Percentiles rank a stretch among this genome's conserved stretches.
These are phyloP conservation scores for Pseudogymnoascus sp. DNA, from an alignment of 2,329 filamentous ascomycete species.

Conservation along the genomic window DNA sequence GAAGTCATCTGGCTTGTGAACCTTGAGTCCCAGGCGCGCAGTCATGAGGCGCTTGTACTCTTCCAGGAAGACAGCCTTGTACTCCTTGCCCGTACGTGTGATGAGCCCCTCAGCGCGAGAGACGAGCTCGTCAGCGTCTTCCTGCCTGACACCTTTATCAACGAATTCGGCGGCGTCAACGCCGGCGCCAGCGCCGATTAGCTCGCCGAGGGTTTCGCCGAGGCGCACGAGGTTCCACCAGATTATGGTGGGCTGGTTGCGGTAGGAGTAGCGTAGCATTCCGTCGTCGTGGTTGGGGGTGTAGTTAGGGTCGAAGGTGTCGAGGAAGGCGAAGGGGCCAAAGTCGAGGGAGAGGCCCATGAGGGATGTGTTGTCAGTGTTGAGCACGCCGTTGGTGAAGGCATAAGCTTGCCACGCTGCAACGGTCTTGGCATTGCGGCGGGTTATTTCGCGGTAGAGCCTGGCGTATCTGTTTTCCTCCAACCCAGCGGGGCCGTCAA, in stretches of 20 bases:
- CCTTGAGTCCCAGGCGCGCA: constrained; percentile 65
- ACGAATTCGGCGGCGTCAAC: constrained; percentile 68
- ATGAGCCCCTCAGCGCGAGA: constrained; percentile 79
- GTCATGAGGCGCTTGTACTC: constrained; percentile 87
- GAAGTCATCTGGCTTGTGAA: constrained; percentile 64
- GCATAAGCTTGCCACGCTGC: constrained; percentile 95
- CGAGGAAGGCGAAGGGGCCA: constrained; percentile 94
- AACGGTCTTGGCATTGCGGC: constrained; percentile 78
- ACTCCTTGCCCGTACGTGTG: constrained; percentile 72
- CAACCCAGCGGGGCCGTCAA: constrained; percentile 58
- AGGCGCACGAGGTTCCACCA: constrained; percentile 98
- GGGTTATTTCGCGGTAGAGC: constrained; percentile 77
- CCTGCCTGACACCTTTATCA: constrained; percentile 60
- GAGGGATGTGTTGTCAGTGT: constrained; percentile 95
- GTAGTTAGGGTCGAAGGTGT: constrained; percentile 89
- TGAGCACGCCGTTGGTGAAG: constrained; percentile 98
- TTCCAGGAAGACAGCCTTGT: constrained; percentile 74
- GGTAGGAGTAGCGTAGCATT: constrained; percentile 79
- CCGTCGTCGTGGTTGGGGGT: constrained; percentile 96
- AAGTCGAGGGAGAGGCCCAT: constrained; percentile 87
- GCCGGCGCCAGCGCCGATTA: constrained; percentile 66
- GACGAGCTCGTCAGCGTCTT: constrained; percentile 61
- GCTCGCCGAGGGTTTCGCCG: constrained; percentile 79
- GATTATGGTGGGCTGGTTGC: constrained; percentile 89
- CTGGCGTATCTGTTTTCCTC: constrained; percentile 81